Conservation (phyloP, 352 stramenopile genomes). For the Phytophthora podocarpi region DNA sequence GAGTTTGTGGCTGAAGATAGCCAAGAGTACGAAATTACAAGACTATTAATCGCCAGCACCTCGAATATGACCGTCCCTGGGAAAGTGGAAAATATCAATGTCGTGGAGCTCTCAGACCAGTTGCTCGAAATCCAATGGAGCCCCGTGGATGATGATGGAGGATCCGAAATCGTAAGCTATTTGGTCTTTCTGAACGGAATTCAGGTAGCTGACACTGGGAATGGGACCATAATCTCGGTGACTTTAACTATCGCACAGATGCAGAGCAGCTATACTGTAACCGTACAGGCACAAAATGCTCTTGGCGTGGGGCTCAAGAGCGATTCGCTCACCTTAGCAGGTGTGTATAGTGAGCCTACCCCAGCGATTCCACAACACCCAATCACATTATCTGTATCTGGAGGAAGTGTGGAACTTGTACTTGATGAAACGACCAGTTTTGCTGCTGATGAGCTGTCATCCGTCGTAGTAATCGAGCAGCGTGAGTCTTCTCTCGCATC, state of each 20-base stretch:
- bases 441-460: constrained; percentile 3
- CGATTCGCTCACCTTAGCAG: constrained; percentile 1
- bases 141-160: constrained; percentile 46
- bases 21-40: constrained; percentile 39
- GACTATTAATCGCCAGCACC: constrained; percentile 37
- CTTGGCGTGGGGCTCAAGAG: constrained; percentile 39
- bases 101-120: constrained; percentile 32
- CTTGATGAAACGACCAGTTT: constrained; percentile 9
- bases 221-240: constrained; percentile 30
- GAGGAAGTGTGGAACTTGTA: constrained; percentile 30
- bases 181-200: constrained; percentile 55
- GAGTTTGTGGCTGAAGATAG: constrained; percentile 32
- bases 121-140: constrained; percentile 58
- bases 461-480: constrained; percentile 38
- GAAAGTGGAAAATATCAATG: constrained; percentile 27
- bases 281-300: constrained; percentile 46
- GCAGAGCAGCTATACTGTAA: constrained; percentile 17
- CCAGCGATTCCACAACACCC: constrained; percentile 5
- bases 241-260: constrained; percentile 19
- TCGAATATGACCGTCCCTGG: constrained; percentile 41
- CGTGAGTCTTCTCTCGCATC: constrained; percentile 15
- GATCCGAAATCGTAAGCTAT: constrained; percentile 40
- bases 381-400: constrained; percentile 13
- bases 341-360: background rate
- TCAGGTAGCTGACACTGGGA: constrained; percentile 17